These are phyloP conservation scores for Penicillium sp. DNA, from an alignment of 2,329 filamentous ascomycete genomes.

Conservation along the genomic window DNA sequence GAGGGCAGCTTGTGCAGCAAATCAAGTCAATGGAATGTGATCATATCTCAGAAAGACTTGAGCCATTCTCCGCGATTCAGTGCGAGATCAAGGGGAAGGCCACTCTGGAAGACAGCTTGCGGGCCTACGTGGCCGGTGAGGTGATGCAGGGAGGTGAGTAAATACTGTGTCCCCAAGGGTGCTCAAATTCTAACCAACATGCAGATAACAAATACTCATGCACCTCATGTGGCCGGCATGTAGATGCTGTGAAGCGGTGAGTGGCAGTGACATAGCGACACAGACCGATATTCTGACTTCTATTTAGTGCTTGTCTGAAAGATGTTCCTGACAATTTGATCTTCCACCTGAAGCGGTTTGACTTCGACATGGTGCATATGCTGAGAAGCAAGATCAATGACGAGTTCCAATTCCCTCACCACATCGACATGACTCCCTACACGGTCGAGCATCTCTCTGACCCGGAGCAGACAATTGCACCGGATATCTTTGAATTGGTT, in stretches of 20 bases:
- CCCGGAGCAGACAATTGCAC: slow-evolving; percentile 51
- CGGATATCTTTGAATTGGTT: slow-evolving; percentile 89
- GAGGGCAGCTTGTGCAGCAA: slow-evolving; percentile 88
- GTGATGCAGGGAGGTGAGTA: slow-evolving; percentile 80
- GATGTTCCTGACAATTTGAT: slow-evolving; percentile 92
- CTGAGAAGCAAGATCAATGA: slow-evolving; percentile 93
- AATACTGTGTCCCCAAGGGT: not conserved
- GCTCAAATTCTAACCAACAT: slow-evolving; percentile 17
- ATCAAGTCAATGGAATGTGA: slow-evolving; percentile 92
- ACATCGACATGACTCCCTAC: slow-evolving; percentile 84
- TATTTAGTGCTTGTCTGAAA: slow-evolving; percentile 74
- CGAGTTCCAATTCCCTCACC: slow-evolving; percentile 79
- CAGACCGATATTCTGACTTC: slow-evolving; percentile 10
- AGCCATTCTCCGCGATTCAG: slow-evolving; percentile 91
- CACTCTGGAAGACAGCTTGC: slow-evolving; percentile 78
- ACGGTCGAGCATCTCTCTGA: slow-evolving; percentile 80
- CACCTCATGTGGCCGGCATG: slow-evolving; percentile 80
- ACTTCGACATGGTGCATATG: slow-evolving; percentile 59
- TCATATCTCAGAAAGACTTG: slow-evolving; percentile 85
- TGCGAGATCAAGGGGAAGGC: slow-evolving; percentile 94
- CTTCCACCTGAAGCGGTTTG: slow-evolving; percentile 74
- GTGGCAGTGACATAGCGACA: slow-evolving; percentile 6
- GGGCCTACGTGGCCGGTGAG: slow-evolving; percentile 94
- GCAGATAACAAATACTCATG: slow-evolving; percentile 97
- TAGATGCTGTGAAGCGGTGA: slow-evolving; percentile 86